These are phyloP conservation scores for Bretschneidera sinensis DNA, from an alignment of 345 rosid species.

Conservation along the genomic window DNA sequence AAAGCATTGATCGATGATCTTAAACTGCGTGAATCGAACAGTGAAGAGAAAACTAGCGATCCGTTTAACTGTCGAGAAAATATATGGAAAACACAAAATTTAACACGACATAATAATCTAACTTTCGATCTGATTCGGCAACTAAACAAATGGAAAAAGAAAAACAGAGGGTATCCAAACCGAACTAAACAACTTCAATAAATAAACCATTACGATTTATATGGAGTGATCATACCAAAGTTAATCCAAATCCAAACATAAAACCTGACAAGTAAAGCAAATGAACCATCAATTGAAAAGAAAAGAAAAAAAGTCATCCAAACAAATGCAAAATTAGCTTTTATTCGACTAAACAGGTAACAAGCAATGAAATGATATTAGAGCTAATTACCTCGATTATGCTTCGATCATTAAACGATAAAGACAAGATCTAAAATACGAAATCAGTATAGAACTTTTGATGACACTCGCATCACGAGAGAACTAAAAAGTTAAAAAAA, in stretches of 20 bases:
- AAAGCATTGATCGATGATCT: not conserved
- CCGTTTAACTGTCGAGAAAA: too few relatives aligned
- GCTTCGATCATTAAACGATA: conserved; percentile 4
- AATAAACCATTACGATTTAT: not conserved
- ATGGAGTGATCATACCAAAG: not conserved
- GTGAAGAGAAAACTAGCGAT: too few relatives aligned
- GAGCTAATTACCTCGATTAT: conserved; percentile 1
- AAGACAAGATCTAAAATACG: conserved; percentile 1
- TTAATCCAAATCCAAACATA: not conserved
- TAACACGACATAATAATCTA: not conserved
- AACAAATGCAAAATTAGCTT: not conserved
- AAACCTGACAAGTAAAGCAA: not conserved
- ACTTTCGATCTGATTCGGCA: not conserved
- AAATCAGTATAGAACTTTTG: not conserved
- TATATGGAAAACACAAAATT: not conserved
- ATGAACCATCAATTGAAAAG: not conserved
- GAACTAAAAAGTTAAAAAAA: too few relatives aligned
- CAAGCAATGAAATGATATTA: not conserved
- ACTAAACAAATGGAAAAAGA: conserved; percentile 2
- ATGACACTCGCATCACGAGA: not conserved
- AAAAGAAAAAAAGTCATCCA: too few relatives aligned
- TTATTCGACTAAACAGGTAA: not conserved
- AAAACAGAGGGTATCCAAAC: conserved; percentile 13
- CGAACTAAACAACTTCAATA: not conserved
- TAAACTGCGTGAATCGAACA: not conserved